Percentiles rank a stretch among this genome's conserved stretches.
phyloP scores from a whole-genome alignment of 352 stramenopile species.

The Pythium angustatum region DNA sequence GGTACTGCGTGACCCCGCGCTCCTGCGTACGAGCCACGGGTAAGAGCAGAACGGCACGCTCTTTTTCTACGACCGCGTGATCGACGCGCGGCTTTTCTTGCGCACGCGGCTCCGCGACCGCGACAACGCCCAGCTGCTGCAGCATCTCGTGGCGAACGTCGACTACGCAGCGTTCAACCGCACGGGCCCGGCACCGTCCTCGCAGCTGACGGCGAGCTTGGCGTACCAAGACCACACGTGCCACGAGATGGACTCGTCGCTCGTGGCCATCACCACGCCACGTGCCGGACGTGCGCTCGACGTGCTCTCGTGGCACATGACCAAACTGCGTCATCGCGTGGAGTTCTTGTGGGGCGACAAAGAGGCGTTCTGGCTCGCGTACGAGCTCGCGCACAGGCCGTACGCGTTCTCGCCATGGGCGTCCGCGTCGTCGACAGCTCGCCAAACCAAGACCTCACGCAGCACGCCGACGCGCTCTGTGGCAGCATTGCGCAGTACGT shows the following conservation, averaged over 20 bases:
- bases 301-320: slow-evolving; percentile 56
- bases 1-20: slow-evolving; percentile 41
- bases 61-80: slow-evolving; percentile 69
- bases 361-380: slow-evolving; percentile 71
- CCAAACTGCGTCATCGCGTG: slow-evolving; percentile 47
- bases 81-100: slow-evolving; percentile 36
- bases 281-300: slow-evolving; percentile 36
- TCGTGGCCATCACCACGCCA: slow-evolving; percentile 53
- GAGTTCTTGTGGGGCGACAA: slow-evolving; percentile 53
- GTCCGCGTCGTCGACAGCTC: slow-evolving; percentile 49
- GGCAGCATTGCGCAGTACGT: slow-evolving; percentile 70
- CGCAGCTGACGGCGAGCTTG: slow-evolving; percentile 32
- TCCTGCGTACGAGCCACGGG: slow-evolving; percentile 33
- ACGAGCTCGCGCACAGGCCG: slow-evolving; percentile 46
- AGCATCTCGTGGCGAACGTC: slow-evolving; percentile 41
- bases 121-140: slow-evolving; percentile 33
- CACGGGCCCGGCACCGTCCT: slow-evolving; percentile 14
- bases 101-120: slow-evolving; percentile 19
- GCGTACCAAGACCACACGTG: slow-evolving; percentile 38
- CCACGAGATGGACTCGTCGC: slow-evolving; percentile 64
- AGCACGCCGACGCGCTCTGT: slow-evolving; percentile 60
- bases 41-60: slow-evolving; percentile 53
- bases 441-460: slow-evolving; percentile 50
- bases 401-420: slow-evolving; percentile 75
- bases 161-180: slow-evolving; percentile 49